Conservation (phyloP, 2,329 filamentous ascomycete species). For the Malbranchea cinnamomea region DNA sequence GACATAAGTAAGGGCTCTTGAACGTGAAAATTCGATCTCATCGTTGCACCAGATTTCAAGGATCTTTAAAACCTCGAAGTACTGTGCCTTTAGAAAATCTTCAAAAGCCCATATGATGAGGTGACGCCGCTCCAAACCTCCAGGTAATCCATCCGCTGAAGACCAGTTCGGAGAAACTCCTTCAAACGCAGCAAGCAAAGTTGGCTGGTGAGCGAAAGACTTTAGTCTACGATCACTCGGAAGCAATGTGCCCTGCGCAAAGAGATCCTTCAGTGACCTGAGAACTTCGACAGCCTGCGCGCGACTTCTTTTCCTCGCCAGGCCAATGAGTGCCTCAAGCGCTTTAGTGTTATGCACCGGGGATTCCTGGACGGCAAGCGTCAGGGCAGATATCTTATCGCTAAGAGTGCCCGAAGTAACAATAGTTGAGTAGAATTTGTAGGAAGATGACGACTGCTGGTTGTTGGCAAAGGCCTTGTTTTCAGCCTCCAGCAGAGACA, state of each 20-base stretch:
- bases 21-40: slow-evolving; percentile 85
- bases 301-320: slow-evolving; percentile 88
- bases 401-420: slow-evolving; percentile 93
- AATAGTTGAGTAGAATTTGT: slow-evolving; percentile 93
- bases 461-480: slow-evolving; percentile 57
- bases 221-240: slow-evolving; percentile 69
- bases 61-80: slow-evolving; percentile 84
- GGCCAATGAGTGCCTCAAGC: slow-evolving; percentile 63
- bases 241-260: slow-evolving; percentile 75
- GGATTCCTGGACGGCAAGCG: slow-evolving; percentile 87
- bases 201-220: slow-evolving; percentile 66
- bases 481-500: slow-evolving; percentile 61
- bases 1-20: slow-evolving; percentile 76
- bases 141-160: slow-evolving; percentile 54
- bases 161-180: slow-evolving; percentile 50
- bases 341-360: slow-evolving; percentile 84
- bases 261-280: slow-evolving; percentile 81
- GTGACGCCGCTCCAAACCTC: slow-evolving; percentile 58
- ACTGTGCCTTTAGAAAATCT: slow-evolving; percentile 86
- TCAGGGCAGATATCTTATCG: slow-evolving; percentile 91
- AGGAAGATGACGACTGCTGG: slow-evolving; percentile 59
- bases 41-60: slow-evolving; percentile 89
- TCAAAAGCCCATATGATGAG: slow-evolving; percentile 83
- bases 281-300: slow-evolving; percentile 87
- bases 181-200: slow-evolving; percentile 55